Evolutionary conservation across 192 early-diverging fungal genomes (phyloP), one percentile per base, ranked within the genome.

Genomic region (Coemansia sp.): DNA sequence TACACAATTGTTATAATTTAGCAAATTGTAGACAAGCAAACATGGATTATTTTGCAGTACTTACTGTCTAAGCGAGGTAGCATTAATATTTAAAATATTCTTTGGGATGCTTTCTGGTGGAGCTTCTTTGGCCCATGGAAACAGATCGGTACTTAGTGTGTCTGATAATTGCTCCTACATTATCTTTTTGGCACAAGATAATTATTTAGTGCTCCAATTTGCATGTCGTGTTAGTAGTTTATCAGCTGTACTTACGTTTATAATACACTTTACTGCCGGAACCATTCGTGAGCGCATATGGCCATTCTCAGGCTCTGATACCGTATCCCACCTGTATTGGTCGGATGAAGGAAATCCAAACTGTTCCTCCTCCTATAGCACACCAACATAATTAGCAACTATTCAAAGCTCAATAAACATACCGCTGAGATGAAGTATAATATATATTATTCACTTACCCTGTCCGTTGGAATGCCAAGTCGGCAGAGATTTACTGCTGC

Each of bases 41-140:
- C 11, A 26, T 18, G n/a, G 5, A 14, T 1, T 2, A 56, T 53
- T 53, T 4, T 19, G 14, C 20, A 50, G 5, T 39, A 47, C 62
- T 63, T 74, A 81, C 78, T 73, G 64, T 62, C 72, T 45, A 19
- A 81, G 69, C 3, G 78, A 81, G 5, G 65, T 72, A 14, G 72
- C 72, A 2, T 59, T 65, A 1, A 48, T 26, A 38, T 74, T 71
- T 6, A 74, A 29, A n/a, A 71, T 55, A 19, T 68, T 48, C 65
- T 67, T 71, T 61, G 78, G 68, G 1, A 58, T 54, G 13, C 65
- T 50, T 35, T 66, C 65, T 6, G 66, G 65, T 4, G 68, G 69
- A 23, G 39, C 62, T 35, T 74, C 55, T 45, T 59, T 43, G 27
- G 58, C 59, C 78, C 78, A 81, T 2, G 78, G 78, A 60, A 81